These are phyloP conservation scores for Mycosphaerelloides madeirae DNA, from an alignment of 2,329 filamentous ascomycete genomes.

Conservation along the genomic window DNA sequence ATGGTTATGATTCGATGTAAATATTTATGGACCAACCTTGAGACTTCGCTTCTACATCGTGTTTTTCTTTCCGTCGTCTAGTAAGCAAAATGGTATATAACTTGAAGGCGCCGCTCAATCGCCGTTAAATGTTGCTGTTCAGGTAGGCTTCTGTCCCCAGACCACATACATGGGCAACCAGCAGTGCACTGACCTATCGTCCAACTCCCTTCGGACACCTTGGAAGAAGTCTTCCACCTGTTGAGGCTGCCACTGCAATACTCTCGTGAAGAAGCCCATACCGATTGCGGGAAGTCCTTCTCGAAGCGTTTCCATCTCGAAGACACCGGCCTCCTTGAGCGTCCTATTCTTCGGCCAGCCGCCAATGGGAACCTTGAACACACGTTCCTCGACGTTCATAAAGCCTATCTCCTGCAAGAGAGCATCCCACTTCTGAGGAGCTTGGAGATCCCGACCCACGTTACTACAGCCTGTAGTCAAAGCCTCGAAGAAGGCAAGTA, in stretches of 20 bases:
- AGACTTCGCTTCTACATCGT: not conserved
- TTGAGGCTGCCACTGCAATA: constrained; percentile 1
- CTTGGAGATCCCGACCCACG: not conserved
- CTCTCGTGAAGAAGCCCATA: constrained; percentile 3
- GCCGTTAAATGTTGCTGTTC: no score
- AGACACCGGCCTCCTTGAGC: constrained; percentile 2
- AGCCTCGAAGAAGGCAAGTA: not conserved
- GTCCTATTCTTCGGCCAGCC: constrained; percentile 1
- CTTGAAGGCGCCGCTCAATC: no score
- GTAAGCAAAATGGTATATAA: no score
- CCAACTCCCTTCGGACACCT: constrained; percentile 1
- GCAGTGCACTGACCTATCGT: not conserved
- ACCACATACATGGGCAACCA: constrained; percentile 5
- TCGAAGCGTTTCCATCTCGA: constrained; percentile 5
- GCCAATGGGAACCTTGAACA: constrained; percentile 3
- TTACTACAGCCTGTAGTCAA: not conserved
- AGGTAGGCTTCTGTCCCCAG: no score
- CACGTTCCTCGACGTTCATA: not conserved
- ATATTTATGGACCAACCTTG: not conserved
- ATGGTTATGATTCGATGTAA: constrained; percentile 1
- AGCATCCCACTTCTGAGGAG: not conserved
- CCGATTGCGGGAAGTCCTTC: constrained; percentile 3
- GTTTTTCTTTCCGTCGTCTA: not conserved
- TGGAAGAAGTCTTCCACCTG: constrained; percentile 2
- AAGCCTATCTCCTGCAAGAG: not conserved